These are phyloP conservation scores for Casuarina cunninghamiana DNA, from an alignment of 306 rosid genomes.

Conservation along the genomic window DNA sequence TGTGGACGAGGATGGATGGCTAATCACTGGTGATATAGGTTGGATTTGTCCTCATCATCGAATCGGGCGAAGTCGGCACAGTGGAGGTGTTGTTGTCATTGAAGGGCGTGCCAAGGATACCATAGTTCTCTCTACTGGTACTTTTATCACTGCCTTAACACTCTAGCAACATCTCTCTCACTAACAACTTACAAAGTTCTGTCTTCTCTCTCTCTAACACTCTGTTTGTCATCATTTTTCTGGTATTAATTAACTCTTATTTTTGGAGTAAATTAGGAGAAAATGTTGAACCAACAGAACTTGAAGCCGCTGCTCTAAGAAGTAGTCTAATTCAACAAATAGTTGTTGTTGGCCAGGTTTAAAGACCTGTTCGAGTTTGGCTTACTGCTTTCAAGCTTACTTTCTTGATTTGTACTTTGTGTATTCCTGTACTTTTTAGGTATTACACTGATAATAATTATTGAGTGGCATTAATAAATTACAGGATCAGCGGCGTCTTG, in stretches of 20 bases:
- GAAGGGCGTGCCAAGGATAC: conserved; percentile 98
- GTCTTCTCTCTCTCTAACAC: conserved; percentile 5
- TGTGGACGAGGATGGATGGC: conserved; percentile 78
- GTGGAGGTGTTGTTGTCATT: conserved; percentile 74
- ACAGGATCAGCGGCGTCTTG: conserved; percentile 90
- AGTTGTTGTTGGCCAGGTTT: conserved; percentile 87
- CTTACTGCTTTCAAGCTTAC: not conserved
- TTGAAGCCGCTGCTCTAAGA: conserved; percentile 92
- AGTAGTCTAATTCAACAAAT: conserved; percentile 84
- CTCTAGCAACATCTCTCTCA: not conserved
- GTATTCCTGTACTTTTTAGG: conserved; percentile 3
- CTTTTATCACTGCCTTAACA: not conserved
- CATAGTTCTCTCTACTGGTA: conserved; percentile 92
- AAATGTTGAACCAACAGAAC: conserved; percentile 83
- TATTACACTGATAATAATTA: conserved; percentile 5
- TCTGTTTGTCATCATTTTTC: not conserved
- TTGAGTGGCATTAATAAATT: conserved; percentile 16
- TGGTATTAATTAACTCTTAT: conserved; percentile 14
- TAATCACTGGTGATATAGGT: conserved; percentile 87
- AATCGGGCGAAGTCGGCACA: conserved; percentile 62
- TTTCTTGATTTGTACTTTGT: conserved; percentile 14
- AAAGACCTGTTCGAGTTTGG: not conserved
- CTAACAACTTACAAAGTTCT: not conserved
- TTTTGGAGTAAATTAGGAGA: conserved; percentile 63
- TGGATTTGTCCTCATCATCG: conserved; percentile 88